Base-by-base conservation (phyloP, 140 eudicot species). In the Oenanthe javanica region DNA sequence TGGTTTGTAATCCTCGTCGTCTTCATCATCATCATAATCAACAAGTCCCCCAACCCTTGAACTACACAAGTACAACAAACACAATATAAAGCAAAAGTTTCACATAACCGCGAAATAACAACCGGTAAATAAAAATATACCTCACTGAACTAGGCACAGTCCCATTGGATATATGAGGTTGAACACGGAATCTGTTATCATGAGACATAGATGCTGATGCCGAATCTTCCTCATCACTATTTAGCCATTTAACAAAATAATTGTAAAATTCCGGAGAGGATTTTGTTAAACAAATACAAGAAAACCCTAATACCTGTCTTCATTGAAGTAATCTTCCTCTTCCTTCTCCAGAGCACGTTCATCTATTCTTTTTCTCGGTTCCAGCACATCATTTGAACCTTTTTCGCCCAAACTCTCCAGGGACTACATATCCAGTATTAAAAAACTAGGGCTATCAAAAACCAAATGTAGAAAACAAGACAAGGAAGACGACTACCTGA, bases 331-430 rank as follows among this genome's bases (percentile, higher is more conserved):
- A 45, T 93, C 98, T 81, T 93, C 99, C 84, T 96, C 99, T 84
- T 96, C 99, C 82, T 96, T 96, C 89, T 93, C 98, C 86, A 91
- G 78, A 61, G 89, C 98, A 49, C 98, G 98, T 46, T 93, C 98
- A 59, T 96, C 98, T 64, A 87, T 82, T 54, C 94, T 89, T 84
- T 88, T 93, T 86, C 96, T 87, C 47, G 96, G 79, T 78, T 89
- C 97, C 78, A 84, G 69, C 69, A 80, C 54, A 80, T 72, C 71
- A 23, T 77, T 80, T 63, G 82, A 80, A 79, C 77, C 86, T 75
- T 84, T 91, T 69, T 81, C 87, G 73, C 89, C 87, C 36, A 86
- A 81, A 67, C 80, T 91, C 87, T 93, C 99, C 77, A 90, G 86
- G 55, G 88, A 83, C 99, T 95, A 90, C 69, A 80, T 71, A 71